These are phyloP conservation scores for Acrocalymma vagum DNA, from an alignment of 2,329 filamentous ascomycete genomes.

Conservation along the genomic window DNA sequence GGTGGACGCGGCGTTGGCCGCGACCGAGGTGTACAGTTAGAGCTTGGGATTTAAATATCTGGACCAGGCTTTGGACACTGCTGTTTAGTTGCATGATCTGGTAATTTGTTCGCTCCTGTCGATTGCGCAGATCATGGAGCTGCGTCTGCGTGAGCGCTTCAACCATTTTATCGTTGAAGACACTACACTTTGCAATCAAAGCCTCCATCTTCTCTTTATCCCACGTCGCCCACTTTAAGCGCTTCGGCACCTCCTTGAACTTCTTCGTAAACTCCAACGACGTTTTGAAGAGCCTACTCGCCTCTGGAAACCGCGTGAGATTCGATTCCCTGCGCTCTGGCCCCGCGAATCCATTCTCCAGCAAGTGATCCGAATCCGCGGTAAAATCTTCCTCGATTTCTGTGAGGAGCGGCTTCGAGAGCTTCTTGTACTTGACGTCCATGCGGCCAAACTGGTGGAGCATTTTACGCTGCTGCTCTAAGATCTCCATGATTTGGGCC, in stretches of 20 bases:
- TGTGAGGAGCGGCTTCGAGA: conserved; percentile 36
- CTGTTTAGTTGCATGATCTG: conserved; percentile 48
- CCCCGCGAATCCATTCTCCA: conserved; percentile 16
- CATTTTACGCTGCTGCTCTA: conserved; percentile 44
- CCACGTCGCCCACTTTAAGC: conserved; percentile 42
- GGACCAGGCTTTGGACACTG: conserved; percentile 42
- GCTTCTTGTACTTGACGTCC: conserved; percentile 38
- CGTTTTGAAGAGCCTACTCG: conserved; percentile 37
- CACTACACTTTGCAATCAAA: conserved; percentile 40
- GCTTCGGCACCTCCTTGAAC: conserved; percentile 29
- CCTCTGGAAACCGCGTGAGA: conserved; percentile 40
- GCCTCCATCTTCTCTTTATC: conserved; percentile 40
- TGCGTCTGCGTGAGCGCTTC: conserved; percentile 42
- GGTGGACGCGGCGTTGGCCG: conserved; percentile 11
- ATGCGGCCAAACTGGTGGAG: conserved; percentile 40
- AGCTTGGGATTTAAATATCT: conserved; percentile 40
- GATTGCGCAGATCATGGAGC: conserved; percentile 33
- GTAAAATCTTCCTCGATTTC: conserved; percentile 30
- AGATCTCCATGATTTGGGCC: conserved; percentile 42
- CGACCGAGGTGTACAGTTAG: conserved; percentile 13
- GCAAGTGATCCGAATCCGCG: conserved; percentile 15
- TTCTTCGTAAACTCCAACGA: conserved; percentile 37
- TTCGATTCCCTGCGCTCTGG: conserved; percentile 25
- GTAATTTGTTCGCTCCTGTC: conserved; percentile 44
- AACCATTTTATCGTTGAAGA: conserved; percentile 48